These are phyloP conservation scores for Fusarium pseudoanthophilum DNA, from an alignment of 2,329 filamentous ascomycete species.

Conservation along the genomic window DNA sequence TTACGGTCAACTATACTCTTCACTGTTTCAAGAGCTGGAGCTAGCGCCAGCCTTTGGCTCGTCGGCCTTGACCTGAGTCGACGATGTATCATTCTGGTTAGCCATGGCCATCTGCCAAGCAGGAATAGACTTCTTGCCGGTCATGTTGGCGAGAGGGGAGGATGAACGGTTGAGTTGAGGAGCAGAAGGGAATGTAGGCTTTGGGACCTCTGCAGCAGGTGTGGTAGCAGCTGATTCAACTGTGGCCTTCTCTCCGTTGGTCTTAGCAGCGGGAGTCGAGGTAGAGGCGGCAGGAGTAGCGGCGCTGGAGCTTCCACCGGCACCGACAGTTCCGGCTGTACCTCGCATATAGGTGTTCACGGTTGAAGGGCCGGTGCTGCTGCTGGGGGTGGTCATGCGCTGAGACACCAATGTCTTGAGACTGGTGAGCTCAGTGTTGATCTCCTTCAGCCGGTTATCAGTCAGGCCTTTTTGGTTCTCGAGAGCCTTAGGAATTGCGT, in stretches of 20 bases:
- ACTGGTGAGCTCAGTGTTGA: constrained; percentile 89
- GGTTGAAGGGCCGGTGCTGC: constrained; percentile 43
- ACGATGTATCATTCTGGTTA: constrained; percentile 57
- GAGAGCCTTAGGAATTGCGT: constrained; percentile 87
- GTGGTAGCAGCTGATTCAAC: constrained; percentile 42
- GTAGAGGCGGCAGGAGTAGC: constrained; percentile 43
- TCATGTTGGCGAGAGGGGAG: constrained; percentile 53
- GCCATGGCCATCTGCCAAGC: constrained; percentile 82
- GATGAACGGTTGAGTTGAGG: constrained; percentile 44
- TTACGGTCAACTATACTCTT: constrained; percentile 11
- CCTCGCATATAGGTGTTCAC: constrained; percentile 43
- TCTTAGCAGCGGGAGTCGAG: constrained; percentile 32
- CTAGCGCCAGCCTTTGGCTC: constrained; percentile 40
- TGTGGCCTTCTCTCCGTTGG: constrained; percentile 44
- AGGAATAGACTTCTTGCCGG: constrained; percentile 75
- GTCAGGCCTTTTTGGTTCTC: constrained; percentile 87
- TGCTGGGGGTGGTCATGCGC: constrained; percentile 60
- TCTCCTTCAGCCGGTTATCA: constrained; percentile 83
- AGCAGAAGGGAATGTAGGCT: constrained; percentile 44
- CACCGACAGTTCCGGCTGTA: constrained; percentile 22
- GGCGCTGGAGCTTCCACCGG: constrained; percentile 4
- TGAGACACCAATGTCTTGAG: constrained; percentile 86
- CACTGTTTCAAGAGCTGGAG: constrained; percentile 26
- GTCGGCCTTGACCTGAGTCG: constrained; percentile 43
- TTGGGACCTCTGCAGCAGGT: constrained; percentile 47